Evolutionary conservation across 108 stramenopile genomes (phyloP).

Genomic region (Pseudonitzschia multiseries): DNA sequence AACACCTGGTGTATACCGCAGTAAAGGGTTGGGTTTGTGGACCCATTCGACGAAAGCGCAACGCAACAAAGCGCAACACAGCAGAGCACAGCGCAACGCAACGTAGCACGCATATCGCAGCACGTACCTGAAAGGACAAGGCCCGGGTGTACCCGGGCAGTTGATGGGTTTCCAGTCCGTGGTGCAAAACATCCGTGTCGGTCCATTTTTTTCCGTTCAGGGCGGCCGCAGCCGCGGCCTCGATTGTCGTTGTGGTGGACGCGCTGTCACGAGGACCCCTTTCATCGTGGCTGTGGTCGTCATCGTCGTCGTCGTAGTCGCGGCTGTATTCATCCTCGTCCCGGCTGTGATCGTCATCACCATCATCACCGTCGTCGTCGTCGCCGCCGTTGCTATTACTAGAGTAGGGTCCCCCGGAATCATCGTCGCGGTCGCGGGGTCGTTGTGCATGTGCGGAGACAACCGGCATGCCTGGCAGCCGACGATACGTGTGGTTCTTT

Average conservation of each 20-base stretch:
- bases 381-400: too few relatives aligned
- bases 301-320: neutral
- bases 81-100: too few relatives aligned
- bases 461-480: neutral
- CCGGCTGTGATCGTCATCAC: too few relatives aligned
- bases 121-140: constrained; percentile 37
- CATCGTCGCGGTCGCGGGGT: too few relatives aligned
- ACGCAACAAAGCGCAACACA: too few relatives aligned
- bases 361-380: neutral
- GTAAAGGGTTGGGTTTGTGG: too few relatives aligned
- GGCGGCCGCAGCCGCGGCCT: neutral
- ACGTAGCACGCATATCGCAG: too few relatives aligned
- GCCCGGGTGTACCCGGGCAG: constrained; percentile 42
- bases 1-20: too few relatives aligned
- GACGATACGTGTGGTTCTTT: constrained; percentile 28
- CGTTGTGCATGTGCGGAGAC: too few relatives aligned
- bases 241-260: neutral
- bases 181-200: constrained; percentile 37
- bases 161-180: constrained; percentile 32
- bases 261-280: neutral
- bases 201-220: constrained; percentile 15
- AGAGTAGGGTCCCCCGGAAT: too few relatives aligned
- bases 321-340: too few relatives aligned
- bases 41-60: too few relatives aligned
- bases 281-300: neutral